Percentiles rank a stretch among this genome's conserved stretches.
Evolutionary conservation across 1,284 basidiomycete genomes (phyloP).

Genomic region (Laetiporus sulphureus): DNA sequence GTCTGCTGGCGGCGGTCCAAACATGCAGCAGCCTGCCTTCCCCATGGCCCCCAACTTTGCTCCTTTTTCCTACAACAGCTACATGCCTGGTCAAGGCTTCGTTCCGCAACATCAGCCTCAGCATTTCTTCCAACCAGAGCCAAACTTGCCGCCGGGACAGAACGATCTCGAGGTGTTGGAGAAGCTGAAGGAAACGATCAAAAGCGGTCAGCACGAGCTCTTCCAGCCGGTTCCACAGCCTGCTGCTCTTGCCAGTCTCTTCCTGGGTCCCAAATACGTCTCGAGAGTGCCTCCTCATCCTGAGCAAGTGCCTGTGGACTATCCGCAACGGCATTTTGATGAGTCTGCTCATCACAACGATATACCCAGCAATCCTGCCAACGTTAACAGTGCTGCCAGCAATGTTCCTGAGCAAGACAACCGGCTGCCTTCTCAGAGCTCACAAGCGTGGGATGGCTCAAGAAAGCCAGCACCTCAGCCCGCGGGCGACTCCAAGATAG

Average conservation of each 20-base stretch:
- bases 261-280: conserved; percentile 38
- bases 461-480: conserved; percentile 10
- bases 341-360: conserved; percentile 1
- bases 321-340: conserved; percentile 2
- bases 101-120: conserved; percentile 21
- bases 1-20: conserved; percentile 13
- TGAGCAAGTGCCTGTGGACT: conserved; percentile 29
- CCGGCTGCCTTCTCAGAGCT: conserved; percentile 5
- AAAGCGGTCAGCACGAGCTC: conserved; percentile 60
- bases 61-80: conserved; percentile 21
- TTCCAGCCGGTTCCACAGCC: conserved; percentile 62
- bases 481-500: conserved; percentile 14
- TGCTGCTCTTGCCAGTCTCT: conserved; percentile 51
- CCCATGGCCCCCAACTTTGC: conserved; percentile 12
- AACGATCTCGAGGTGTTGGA: conserved; percentile 66
- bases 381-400: conserved; percentile 4
- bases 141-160: conserved; percentile 25
- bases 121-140: conserved; percentile 16
- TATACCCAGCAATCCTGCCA: conserved; percentile 3
- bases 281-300: conserved; percentile 34
- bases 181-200: conserved; percentile 65
- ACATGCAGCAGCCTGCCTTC: conserved; percentile 14
- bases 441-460: conserved; percentile 10
- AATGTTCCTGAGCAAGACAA: background rate
- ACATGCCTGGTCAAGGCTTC: conserved; percentile 15